phyloP scores from a whole-genome alignment of 1,284 basidiomycete genomes.

The Pisolithus thermaeus region DNA sequence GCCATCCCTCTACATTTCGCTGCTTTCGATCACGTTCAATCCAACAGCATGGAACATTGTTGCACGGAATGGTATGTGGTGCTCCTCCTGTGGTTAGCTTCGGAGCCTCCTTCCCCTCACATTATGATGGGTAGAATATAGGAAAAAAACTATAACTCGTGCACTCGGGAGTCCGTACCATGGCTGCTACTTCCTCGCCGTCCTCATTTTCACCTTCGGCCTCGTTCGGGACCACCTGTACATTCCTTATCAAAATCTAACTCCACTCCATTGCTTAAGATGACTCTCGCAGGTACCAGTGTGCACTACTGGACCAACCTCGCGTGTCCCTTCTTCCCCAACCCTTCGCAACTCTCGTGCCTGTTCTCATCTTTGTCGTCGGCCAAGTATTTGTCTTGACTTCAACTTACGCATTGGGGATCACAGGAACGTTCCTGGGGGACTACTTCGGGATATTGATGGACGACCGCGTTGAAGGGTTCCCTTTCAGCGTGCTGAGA shows the following conservation, averaged over 20 bases:
- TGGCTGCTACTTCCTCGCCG: constrained; percentile 89
- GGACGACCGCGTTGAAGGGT: constrained; percentile 80
- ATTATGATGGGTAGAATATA: constrained; percentile 58
- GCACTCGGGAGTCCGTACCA: constrained; percentile 65
- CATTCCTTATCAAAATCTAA: constrained; percentile 27
- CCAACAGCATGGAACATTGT: constrained; percentile 95
- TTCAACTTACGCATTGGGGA: constrained; percentile 87
- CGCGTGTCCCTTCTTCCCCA: constrained; percentile 48
- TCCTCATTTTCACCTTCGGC: constrained; percentile 85
- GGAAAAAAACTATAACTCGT: constrained; percentile 81
- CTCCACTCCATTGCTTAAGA: background rate
- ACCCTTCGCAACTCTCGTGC: constrained; percentile 56
- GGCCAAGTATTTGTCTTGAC: constrained; percentile 83
- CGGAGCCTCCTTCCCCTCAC: background rate
- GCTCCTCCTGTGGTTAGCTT: constrained; percentile 19
- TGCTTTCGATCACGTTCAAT: constrained; percentile 77
- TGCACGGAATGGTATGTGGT: constrained; percentile 74
- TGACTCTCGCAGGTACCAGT: constrained; percentile 51
- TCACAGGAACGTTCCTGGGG: constrained; percentile 93
- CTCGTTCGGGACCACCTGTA: constrained; percentile 83
- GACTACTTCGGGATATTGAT: constrained; percentile 99
- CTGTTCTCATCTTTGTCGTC: constrained; percentile 57
- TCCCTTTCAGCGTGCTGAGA: constrained; percentile 91
- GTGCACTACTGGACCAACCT: constrained; percentile 72
- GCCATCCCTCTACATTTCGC: constrained; percentile 58